phyloP scores from a whole-genome alignment of 495 filamentous ascomycete genomes.

The Rhypophila decipiens region DNA sequence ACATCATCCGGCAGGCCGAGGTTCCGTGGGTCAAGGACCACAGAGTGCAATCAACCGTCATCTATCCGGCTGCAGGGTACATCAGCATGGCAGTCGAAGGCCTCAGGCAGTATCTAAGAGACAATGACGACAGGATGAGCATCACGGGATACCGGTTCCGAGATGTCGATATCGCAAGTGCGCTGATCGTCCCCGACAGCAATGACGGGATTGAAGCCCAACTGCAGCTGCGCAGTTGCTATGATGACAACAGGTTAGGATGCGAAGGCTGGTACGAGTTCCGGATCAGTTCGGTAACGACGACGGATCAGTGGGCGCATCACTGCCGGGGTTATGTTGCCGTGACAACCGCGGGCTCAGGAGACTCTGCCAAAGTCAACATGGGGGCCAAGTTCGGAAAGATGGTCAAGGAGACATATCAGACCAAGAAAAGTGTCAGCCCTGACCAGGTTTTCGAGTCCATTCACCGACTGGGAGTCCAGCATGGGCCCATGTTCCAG shows the following conservation, averaged over 20 bases:
- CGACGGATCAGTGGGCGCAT: background rate
- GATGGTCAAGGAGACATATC: background rate
- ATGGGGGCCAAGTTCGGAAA: no score
- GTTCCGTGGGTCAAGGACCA: slow-evolving; percentile 45
- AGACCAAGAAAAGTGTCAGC: background rate
- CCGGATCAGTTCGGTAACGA: background rate
- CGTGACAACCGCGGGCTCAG: background rate
- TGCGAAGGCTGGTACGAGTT: background rate
- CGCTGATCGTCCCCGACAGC: slow-evolving; percentile 27
- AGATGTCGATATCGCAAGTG: slow-evolving; percentile 23
- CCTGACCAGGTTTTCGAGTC: slow-evolving; percentile 12
- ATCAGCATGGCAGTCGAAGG: slow-evolving; percentile 45
- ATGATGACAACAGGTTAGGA: background rate
- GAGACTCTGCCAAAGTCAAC: no score
- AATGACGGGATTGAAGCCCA: slow-evolving; percentile 5
- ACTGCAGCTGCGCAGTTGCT: background rate
- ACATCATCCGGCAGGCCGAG: slow-evolving; percentile 33
- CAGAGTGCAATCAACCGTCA: slow-evolving; percentile 21
- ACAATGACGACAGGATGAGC: background rate
- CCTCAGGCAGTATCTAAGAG: slow-evolving; percentile 24
- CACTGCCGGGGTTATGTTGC: background rate
- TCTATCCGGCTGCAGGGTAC: slow-evolving; percentile 53
- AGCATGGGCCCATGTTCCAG: slow-evolving; percentile 18
- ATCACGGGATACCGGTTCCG: background rate
- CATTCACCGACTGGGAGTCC: slow-evolving; percentile 6